Evolutionary conservation across 805 yeast genomes (phyloP).

Genomic region (Kazachstania bromeliacearum): DNA sequence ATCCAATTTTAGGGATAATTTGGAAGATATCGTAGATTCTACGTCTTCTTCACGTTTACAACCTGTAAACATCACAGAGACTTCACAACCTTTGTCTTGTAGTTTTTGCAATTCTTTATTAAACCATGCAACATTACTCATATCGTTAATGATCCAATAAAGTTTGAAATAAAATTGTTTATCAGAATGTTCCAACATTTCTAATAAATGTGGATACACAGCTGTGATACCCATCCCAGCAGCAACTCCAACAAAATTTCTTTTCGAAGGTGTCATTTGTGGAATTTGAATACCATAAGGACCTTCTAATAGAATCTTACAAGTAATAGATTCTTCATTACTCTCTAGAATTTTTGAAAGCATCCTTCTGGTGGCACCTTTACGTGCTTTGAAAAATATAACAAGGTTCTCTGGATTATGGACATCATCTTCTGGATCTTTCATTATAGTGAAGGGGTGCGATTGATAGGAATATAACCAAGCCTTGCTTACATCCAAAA

Average conservation of each 20-base stretch:
- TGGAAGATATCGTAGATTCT: too few species aligned
- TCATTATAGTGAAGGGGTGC: conserved; percentile 60
- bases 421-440: conserved; percentile 31
- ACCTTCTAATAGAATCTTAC: conserved; percentile 46
- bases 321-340: conserved; percentile 22
- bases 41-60: too few species aligned
- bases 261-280: conserved; percentile 28
- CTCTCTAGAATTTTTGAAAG: conserved; percentile 26
- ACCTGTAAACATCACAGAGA: too few species aligned
- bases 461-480: conserved; percentile 44
- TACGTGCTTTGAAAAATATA: conserved; percentile 42
- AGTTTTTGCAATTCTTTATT: conserved; percentile 33
- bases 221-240: conserved; percentile 53
- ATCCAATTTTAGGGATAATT: too few species aligned
- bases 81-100: conserved; percentile 23
- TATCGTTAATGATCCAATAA: conserved; percentile 55
- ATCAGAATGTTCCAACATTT: conserved; percentile 13
- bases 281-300: conserved; percentile 46
- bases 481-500: conserved; percentile 41
- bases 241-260: conserved; percentile 36
- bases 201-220: conserved; percentile 35
- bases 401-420: conserved; percentile 21
- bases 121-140: conserved; percentile 44
- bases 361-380: conserved; percentile 46
- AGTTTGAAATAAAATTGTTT: conserved; percentile 32